Percentiles rank a stretch among this genome's conserved stretches.
Evolutionary conservation across 441 rosid genomes (phyloP).

Genomic region (Bocquillonia castaneifolia): DNA sequence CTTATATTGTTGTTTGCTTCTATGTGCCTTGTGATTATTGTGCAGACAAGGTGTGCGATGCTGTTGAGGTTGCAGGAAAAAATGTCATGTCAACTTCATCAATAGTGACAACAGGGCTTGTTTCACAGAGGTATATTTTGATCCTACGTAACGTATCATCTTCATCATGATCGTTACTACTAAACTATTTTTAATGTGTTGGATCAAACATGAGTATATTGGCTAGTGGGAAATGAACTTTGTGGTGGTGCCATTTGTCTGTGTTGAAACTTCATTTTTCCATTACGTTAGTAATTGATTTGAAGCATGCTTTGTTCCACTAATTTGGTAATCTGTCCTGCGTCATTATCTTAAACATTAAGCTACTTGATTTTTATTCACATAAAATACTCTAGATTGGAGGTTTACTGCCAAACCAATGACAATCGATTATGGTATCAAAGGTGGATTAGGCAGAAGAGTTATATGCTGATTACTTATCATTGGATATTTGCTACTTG

Average conservation of each 20-base stretch:
- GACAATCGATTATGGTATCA: too few species aligned
- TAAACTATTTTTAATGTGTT: neutral
- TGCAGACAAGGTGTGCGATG: constrained; percentile 83
- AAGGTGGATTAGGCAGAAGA: neutral
- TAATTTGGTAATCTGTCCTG: constrained; percentile 2
- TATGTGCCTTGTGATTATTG: neutral
- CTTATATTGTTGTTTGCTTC: constrained; percentile 2
- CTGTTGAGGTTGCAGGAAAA: constrained; percentile 83
- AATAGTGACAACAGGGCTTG: constrained; percentile 73
- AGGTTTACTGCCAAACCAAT: neutral
- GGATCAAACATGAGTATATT: neutral
- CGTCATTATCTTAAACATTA: neutral
- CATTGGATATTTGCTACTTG: constrained; percentile 13
- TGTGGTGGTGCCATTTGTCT: neutral
- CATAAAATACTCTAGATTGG: neutral
- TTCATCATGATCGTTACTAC: neutral
- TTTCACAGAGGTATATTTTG: constrained; percentile 50
- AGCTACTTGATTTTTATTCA: neutral
- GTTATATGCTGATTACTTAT: neutral
- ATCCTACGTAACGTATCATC: neutral
- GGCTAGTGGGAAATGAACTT: constrained; percentile 14
- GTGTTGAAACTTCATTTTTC: neutral
- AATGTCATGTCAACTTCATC: constrained; percentile 83
- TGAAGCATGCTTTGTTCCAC: neutral
- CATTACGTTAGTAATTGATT: neutral